Conservation (phyloP, 768 basidiomycete genomes). For the Wakefieldia striispora region DNA sequence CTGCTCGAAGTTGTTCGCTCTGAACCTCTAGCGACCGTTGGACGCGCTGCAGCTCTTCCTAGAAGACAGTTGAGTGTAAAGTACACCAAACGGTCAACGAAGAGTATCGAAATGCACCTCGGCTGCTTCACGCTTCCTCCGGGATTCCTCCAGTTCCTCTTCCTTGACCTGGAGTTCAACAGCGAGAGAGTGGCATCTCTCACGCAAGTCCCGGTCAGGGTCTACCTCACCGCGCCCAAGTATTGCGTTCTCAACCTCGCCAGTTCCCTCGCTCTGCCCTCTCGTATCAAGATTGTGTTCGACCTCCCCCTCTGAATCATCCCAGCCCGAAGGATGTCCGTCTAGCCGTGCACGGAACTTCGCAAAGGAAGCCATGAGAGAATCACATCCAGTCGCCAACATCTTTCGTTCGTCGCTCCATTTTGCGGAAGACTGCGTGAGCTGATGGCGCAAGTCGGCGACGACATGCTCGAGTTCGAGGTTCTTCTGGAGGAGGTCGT, state of each 20-base stretch:
- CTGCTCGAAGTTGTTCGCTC: slow-evolving; percentile 18
- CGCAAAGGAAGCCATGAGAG: slow-evolving; percentile 32
- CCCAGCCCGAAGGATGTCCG: slow-evolving; percentile 18
- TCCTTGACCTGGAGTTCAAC: slow-evolving; percentile 20
- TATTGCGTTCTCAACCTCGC: slow-evolving; percentile 8
- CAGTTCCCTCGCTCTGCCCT: slow-evolving; percentile 14
- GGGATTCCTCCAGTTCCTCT: slow-evolving; percentile 17
- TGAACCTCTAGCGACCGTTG: slow-evolving; percentile 15
- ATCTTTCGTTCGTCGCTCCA: slow-evolving; percentile 30
- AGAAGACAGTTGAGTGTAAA: slow-evolving; percentile 6
- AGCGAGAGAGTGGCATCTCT: slow-evolving; percentile 17
- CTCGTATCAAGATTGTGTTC: slow-evolving; percentile 20
- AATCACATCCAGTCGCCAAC: slow-evolving; percentile 19
- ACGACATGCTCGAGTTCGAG: slow-evolving; percentile 29
- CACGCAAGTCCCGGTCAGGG: slow-evolving; percentile 7
- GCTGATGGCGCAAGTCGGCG: slow-evolving; percentile 27
- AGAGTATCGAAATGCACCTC: slow-evolving; percentile 19
- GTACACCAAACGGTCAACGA: slow-evolving; percentile 1
- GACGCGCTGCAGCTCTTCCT: slow-evolving; percentile 21
- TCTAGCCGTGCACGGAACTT: slow-evolving; percentile 28
- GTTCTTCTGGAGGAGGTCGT: slow-evolving; percentile 28
- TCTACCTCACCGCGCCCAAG: slow-evolving; percentile 6
- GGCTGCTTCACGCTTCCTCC: slow-evolving; percentile 10
- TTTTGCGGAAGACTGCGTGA: slow-evolving; percentile 28
- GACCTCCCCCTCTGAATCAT: slow-evolving; percentile 24